Conservation (phyloP, 2,329 filamentous ascomycete species). For the Neopestalotiopsis rosae region DNA sequence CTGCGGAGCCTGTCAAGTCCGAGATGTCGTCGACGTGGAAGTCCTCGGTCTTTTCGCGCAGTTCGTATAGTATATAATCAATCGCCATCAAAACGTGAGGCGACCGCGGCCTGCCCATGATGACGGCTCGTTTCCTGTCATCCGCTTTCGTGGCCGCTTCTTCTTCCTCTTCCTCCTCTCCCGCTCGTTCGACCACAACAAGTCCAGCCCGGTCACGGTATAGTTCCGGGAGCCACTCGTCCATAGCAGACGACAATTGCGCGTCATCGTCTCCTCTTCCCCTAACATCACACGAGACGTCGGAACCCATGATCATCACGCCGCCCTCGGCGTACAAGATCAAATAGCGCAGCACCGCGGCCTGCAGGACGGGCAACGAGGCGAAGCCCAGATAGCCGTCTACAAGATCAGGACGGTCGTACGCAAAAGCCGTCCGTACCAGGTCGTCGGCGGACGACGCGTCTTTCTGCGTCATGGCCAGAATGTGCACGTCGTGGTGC, state of each 20-base stretch:
- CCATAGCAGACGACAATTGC: neutral
- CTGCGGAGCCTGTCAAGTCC: too few species aligned
- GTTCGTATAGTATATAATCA: neutral
- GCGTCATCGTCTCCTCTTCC: conserved; percentile 22
- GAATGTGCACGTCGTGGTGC: neutral
- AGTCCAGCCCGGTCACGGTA: neutral
- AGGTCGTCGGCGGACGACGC: neutral
- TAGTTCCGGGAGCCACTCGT: neutral
- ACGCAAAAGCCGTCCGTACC: neutral
- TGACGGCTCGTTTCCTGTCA: conserved; percentile 29
- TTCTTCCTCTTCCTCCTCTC: conserved; percentile 23
- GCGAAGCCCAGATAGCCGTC: neutral
- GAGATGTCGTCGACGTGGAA: neutral
- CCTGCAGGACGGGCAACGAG: conserved; percentile 53
- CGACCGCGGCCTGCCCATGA: conserved; percentile 25
- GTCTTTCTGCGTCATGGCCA: neutral
- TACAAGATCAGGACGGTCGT: neutral
- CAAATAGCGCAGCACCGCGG: conserved; percentile 72
- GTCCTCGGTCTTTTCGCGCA: neutral
- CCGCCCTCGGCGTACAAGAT: conserved; percentile 78
- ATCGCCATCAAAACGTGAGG: conserved; percentile 12
- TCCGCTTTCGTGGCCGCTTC: too few species aligned
- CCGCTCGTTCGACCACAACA: neutral
- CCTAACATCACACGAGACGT: conserved; percentile 36
- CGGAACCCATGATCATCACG: conserved; percentile 70